A percentile compares a stretch with the other conserved stretches of the same genome.
Conservation (phyloP, 768 basidiomycete genomes). For the Termitomyces sp. region DNA sequence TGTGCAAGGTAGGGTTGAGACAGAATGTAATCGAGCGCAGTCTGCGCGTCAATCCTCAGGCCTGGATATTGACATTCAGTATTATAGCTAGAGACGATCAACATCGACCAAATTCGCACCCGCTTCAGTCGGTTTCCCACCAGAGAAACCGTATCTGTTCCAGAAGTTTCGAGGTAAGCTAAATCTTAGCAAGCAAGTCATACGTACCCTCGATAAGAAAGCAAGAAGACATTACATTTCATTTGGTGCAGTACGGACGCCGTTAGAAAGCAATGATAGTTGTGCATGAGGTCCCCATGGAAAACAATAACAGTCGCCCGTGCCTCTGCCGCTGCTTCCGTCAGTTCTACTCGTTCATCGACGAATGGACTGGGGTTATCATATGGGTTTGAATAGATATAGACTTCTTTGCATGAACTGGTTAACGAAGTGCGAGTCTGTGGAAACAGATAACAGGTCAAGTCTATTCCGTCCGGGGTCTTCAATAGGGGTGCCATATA, state of each 20-base stretch:
- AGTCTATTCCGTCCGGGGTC: conserved; percentile 16
- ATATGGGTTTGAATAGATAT: too few relatives aligned
- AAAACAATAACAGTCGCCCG: conserved; percentile 84
- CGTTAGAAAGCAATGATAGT: conserved; percentile 69
- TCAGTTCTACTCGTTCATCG: conserved; percentile 10
- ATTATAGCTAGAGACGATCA: not conserved
- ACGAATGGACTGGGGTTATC: too few relatives aligned
- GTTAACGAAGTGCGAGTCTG: conserved; percentile 11
- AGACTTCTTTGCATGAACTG: too few relatives aligned
- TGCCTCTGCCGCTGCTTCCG: conserved; percentile 15
- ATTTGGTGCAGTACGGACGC: conserved; percentile 64
- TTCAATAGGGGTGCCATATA: conserved; percentile 13
- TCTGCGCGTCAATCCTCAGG: conserved; percentile 76
- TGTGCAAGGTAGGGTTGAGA: conserved; percentile 53
- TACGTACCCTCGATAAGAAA: conserved; percentile 84
- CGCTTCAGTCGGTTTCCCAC: conserved; percentile 76
- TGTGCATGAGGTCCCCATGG: conserved; percentile 78
- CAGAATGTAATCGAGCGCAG: conserved; percentile 65
- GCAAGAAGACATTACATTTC: conserved; percentile 82
- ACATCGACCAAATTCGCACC: conserved; percentile 36
- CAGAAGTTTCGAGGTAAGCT: not conserved
- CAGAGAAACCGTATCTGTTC: conserved; percentile 71
- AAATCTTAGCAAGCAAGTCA: not conserved
- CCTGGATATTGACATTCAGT: conserved; percentile 34
- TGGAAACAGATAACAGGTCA: conserved; percentile 16